Conservation (phyloP, 768 basidiomycete species). For the Megacollybia marginata region DNA sequence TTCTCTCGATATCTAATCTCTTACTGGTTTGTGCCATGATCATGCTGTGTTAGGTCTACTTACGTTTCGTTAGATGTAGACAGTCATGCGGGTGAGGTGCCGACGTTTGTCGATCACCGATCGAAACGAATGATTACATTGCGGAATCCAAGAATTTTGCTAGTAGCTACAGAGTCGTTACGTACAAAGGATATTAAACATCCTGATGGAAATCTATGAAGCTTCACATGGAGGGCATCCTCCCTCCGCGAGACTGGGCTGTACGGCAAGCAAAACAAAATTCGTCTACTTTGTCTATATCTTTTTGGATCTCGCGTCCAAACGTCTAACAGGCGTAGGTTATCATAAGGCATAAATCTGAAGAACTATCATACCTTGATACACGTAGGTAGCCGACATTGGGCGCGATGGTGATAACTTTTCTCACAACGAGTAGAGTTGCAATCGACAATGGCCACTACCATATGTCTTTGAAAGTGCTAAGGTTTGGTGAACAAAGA, state of each 20-base stretch:
- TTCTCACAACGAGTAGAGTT: slow-evolving; percentile 55
- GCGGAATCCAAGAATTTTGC: too few relatives aligned
- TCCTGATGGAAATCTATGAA: too few relatives aligned
- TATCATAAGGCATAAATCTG: neutral
- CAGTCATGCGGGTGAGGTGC: too few relatives aligned
- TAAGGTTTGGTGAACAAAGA: slow-evolving; percentile 15
- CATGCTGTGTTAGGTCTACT: too few relatives aligned
- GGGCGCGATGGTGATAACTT: slow-evolving; percentile 51
- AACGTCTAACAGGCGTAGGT: slow-evolving; percentile 39
- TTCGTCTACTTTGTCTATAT: slow-evolving; percentile 65
- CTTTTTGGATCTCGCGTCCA: slow-evolving; percentile 60
- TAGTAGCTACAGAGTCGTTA: too few relatives aligned
- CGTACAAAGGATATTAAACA: too few relatives aligned
- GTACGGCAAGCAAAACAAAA: slow-evolving; percentile 65
- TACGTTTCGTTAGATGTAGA: too few relatives aligned
- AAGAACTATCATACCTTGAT: slow-evolving; percentile 35
- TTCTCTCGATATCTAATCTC: too few relatives aligned
- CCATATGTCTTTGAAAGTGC: slow-evolving; percentile 76
- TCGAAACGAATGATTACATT: too few relatives aligned
- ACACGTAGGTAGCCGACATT: slow-evolving; percentile 49
- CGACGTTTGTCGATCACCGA: too few relatives aligned
- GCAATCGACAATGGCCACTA: slow-evolving; percentile 73
- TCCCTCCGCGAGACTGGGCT: slow-evolving; percentile 27
- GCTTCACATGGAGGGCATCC: too few relatives aligned
- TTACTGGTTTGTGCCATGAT: too few relatives aligned